Percentiles rank a stretch among this genome's conserved stretches.
Evolutionary conservation across 352 stramenopile species (phyloP).

Genomic region (Phytophthora hibernalis): DNA sequence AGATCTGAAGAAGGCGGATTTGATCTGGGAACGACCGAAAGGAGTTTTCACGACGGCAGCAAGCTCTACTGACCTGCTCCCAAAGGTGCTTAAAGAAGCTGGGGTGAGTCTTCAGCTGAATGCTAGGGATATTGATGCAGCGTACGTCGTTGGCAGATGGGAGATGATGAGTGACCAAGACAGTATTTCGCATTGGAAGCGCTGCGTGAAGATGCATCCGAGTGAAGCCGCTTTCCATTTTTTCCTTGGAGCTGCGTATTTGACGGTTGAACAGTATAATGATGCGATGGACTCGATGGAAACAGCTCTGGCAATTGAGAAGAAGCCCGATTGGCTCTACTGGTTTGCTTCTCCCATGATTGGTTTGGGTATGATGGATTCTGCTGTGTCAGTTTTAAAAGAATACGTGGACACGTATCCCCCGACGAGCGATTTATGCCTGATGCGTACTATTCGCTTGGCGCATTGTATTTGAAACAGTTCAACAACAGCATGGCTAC

Average conservation of each 20-base stretch:
- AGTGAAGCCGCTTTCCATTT: constrained; percentile 42
- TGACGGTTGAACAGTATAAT: constrained; percentile 25
- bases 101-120: constrained; percentile 33
- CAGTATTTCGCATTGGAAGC: constrained; percentile 39
- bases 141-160: constrained; percentile 43
- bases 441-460: constrained; percentile 43
- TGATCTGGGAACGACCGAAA: constrained; percentile 37
- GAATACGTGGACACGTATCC: constrained; percentile 40
- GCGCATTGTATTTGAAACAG: constrained; percentile 37
- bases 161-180: constrained; percentile 34
- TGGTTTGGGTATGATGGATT: constrained; percentile 30
- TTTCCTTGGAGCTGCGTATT: constrained; percentile 37
- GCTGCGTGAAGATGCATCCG: constrained; percentile 39
- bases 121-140: constrained; percentile 34
- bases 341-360: constrained; percentile 38
- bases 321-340: constrained; percentile 40
- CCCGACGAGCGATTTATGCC: constrained; percentile 46
- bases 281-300: constrained; percentile 38
- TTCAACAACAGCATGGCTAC: constrained; percentile 33
- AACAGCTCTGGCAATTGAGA: constrained; percentile 35
- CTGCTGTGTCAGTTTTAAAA: constrained; percentile 26
- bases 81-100: constrained; percentile 32
- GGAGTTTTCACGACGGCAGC: constrained; percentile 6
- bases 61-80: constrained; percentile 17
- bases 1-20: constrained; percentile 36